phyloP scores from a whole-genome alignment of 2,329 filamentous ascomycete genomes.

The Fusarium pininemorale region DNA sequence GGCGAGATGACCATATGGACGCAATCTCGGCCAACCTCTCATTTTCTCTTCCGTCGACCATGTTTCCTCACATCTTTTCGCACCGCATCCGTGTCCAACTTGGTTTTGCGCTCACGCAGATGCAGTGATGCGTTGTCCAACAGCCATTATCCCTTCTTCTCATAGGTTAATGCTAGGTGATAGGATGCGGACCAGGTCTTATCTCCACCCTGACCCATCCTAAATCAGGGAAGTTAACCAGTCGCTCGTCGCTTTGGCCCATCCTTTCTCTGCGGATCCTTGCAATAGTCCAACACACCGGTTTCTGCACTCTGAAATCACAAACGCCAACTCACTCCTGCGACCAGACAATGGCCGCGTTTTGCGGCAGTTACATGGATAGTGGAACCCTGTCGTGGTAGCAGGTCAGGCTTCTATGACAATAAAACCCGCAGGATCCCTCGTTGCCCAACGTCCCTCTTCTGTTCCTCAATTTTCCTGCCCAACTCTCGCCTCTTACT shows the following conservation, averaged over 20 bases:
- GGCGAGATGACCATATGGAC: constrained; percentile 29
- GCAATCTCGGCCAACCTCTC: constrained; percentile 40
- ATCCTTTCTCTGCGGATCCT: constrained; percentile 45
- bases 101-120: constrained; percentile 41
- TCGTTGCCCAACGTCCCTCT: constrained; percentile 51
- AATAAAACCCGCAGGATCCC: constrained; percentile 63
- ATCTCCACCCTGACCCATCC: constrained; percentile 50
- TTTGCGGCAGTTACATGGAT: constrained; percentile 39
- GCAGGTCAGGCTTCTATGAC: constrained; percentile 45
- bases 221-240: constrained; percentile 53
- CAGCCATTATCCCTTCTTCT: constrained; percentile 55
- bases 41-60: constrained; percentile 6
- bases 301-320: constrained; percentile 44
- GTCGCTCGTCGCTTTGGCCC: constrained; percentile 40
- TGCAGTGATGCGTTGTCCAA: constrained; percentile 58
- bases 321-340: constrained; percentile 58
- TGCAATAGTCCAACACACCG: constrained; percentile 41
- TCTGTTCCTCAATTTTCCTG: constrained; percentile 45
- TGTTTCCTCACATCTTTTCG: constrained; percentile 20
- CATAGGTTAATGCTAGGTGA: constrained; percentile 49
- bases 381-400: constrained; percentile 39
- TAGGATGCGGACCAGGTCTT: constrained; percentile 53
- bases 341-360: constrained; percentile 57
- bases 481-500: constrained; percentile 49
- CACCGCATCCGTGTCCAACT: constrained; percentile 29